phyloP scores from a whole-genome alignment of 2,329 filamentous ascomycete genomes.

The Colletotrichum graminicola region DNA sequence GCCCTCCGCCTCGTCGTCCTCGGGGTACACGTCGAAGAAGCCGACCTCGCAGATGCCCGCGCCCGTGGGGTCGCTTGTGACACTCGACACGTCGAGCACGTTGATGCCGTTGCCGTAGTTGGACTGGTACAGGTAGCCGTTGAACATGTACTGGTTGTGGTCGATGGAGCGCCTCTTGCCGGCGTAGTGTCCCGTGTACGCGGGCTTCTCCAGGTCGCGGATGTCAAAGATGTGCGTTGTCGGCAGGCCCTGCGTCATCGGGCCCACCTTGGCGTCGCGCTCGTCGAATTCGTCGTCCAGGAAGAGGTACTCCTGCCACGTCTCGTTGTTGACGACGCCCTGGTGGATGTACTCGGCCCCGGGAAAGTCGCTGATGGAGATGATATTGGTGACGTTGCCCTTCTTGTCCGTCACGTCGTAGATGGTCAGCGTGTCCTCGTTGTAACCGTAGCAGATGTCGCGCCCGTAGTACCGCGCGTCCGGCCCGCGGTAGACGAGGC shows the following conservation, averaged over 20 bases:
- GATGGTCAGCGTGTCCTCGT: slow-evolving; percentile 64
- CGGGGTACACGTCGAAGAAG: slow-evolving; percentile 61
- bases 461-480: slow-evolving; percentile 59
- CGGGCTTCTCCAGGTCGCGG: slow-evolving; percentile 54
- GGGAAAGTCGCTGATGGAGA: slow-evolving; percentile 65
- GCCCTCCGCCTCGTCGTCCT: slow-evolving; percentile 43
- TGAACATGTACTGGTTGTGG: slow-evolving; percentile 58
- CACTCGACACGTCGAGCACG: slow-evolving; percentile 50
- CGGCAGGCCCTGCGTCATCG: slow-evolving; percentile 56
- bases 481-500: slow-evolving; percentile 66
- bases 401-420: slow-evolving; percentile 66
- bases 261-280: slow-evolving; percentile 53
- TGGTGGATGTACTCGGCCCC: slow-evolving; percentile 67
- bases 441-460: slow-evolving; percentile 69
- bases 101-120: slow-evolving; percentile 59
- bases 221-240: slow-evolving; percentile 64
- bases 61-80: slow-evolving; percentile 52
- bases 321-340: slow-evolving; percentile 62
- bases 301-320: slow-evolving; percentile 57
- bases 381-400: slow-evolving; percentile 53
- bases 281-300: slow-evolving; percentile 65
- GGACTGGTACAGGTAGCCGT: slow-evolving; percentile 58
- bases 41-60: slow-evolving; percentile 56
- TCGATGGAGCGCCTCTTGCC: slow-evolving; percentile 49
- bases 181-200: slow-evolving; percentile 56